phyloP scores from a whole-genome alignment of 345 rosid species.

The Lumnitzera racemosa region DNA sequence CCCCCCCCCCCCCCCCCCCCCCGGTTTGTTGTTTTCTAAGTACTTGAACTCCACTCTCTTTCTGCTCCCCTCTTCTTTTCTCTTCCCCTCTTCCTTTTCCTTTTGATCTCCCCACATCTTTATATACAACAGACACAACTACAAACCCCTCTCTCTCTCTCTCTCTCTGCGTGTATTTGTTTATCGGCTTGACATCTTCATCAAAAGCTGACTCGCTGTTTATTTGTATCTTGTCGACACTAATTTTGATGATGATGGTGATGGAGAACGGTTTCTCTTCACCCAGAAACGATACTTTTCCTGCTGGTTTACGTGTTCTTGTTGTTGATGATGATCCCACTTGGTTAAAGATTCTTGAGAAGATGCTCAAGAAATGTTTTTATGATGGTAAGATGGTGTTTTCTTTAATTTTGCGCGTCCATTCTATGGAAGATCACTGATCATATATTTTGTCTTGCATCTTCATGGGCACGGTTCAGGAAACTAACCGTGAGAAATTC shows the following conservation, averaged over 20 bases:
- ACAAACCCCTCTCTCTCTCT: background rate
- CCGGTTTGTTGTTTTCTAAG: too few species aligned
- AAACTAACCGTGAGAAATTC: too few species aligned
- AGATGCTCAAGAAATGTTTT: slow-evolving; percentile 94
- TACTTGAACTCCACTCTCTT: slow-evolving; percentile 6
- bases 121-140: too few species aligned
- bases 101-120: background rate
- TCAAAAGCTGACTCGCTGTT: too few species aligned
- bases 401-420: background rate
- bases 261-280: slow-evolving; percentile 70
- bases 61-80: slow-evolving; percentile 14
- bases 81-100: slow-evolving; percentile 1
- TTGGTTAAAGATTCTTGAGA: slow-evolving; percentile 95
- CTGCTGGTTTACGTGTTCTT: slow-evolving; percentile 89
- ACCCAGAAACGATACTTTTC: slow-evolving; percentile 47
- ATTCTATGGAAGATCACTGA: background rate
- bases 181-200: too few species aligned
- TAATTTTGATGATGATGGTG: slow-evolving; percentile 12
- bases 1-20: too few species aligned
- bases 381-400: slow-evolving; percentile 55
- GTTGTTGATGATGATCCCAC: slow-evolving; percentile 96
- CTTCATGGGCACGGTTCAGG: too few species aligned
- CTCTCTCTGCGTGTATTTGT: background rate
- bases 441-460: too few species aligned
- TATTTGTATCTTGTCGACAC: background rate